Conservation (phyloP, 129 eudicot species). For the Helianthus tuberosus region DNA sequence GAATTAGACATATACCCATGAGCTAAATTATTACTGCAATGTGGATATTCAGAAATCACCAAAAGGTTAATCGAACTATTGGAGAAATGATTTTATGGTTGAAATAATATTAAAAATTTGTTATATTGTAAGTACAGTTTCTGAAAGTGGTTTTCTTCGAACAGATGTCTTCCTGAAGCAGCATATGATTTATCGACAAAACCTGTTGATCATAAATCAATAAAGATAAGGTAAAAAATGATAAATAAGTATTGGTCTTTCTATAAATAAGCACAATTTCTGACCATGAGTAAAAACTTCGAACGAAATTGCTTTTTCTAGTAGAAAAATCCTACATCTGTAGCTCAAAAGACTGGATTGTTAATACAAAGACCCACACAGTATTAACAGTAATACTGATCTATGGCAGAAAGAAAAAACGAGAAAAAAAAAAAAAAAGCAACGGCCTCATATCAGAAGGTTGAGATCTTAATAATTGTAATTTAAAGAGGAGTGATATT, state of each 20-base stretch:
- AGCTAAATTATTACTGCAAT: conserved; percentile 66
- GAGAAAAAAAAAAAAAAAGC: not conserved
- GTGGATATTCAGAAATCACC: conserved; percentile 24
- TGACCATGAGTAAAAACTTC: no score
- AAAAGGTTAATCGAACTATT: conserved; percentile 9
- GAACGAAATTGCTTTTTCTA: no score
- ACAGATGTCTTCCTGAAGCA: conserved; percentile 60
- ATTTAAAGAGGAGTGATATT: not conserved
- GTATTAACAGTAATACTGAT: not conserved
- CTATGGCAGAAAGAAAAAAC: not conserved
- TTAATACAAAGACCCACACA: conserved; percentile 3
- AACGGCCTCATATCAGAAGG: not conserved
- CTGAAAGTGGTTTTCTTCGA: conserved; percentile 46
- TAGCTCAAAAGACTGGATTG: not conserved
- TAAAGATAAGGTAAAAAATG: conserved; percentile 17
- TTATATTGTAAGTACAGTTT: conserved; percentile 52
- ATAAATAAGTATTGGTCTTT: not conserved
- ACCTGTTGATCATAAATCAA: conserved; percentile 43
- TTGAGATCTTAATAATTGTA: not conserved
- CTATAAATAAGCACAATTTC: not conserved
- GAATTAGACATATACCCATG: conserved; percentile 85
- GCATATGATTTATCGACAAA: conserved; percentile 34
- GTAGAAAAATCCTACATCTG: no score
- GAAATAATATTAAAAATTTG: conserved; percentile 11
- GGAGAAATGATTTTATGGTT: not conserved